Percentiles rank a stretch among this genome's conserved stretches.
phyloP scores from a whole-genome alignment of 805 yeast genomes.

The Lachancea sp. region DNA sequence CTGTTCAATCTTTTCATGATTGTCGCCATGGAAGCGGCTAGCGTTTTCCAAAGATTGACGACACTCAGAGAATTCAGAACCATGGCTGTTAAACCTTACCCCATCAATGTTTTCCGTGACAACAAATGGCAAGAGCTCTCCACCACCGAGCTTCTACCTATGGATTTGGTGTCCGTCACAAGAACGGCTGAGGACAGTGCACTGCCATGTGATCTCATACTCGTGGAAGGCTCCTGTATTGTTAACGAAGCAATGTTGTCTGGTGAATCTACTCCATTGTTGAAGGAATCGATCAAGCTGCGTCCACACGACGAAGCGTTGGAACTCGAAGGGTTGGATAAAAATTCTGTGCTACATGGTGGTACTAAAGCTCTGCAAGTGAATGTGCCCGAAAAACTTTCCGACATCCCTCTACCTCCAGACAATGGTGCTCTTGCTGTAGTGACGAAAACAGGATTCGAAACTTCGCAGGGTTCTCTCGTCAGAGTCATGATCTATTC shows the following conservation, averaged over 20 bases:
- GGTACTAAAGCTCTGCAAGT: conserved; percentile 96
- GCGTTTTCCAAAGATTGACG: conserved; percentile 90
- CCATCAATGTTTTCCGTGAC: conserved; percentile 65
- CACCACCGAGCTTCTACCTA: conserved; percentile 78
- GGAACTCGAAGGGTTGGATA: conserved; percentile 78
- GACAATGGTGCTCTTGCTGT: conserved; percentile 88
- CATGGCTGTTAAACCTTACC: conserved; percentile 93
- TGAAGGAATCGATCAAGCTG: conserved; percentile 82
- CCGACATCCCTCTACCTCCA: conserved; percentile 59
- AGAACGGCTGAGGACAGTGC: conserved; percentile 91
- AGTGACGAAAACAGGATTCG: conserved; percentile 94
- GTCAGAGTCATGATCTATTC: conserved; percentile 97
- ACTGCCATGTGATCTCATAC: conserved; percentile 84
- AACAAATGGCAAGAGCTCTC: conserved; percentile 60
- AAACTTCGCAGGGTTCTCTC: conserved; percentile 94
- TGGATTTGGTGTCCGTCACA: conserved; percentile 79
- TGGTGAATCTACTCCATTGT: conserved; percentile 95
- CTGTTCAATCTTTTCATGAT: conserved; percentile 87
- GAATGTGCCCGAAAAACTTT: conserved; percentile 52
- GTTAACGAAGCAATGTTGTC: conserved; percentile 98
- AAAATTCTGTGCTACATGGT: conserved; percentile 84
- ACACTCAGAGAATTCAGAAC: conserved; percentile 94
- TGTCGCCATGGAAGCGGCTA: conserved; percentile 86
- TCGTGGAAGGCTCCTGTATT: conserved; percentile 86
- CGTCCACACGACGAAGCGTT: conserved; percentile 68